These are phyloP conservation scores for Aurantiochytrium sp. DNA, from an alignment of 108 stramenopile genomes.

Conservation along the genomic window DNA sequence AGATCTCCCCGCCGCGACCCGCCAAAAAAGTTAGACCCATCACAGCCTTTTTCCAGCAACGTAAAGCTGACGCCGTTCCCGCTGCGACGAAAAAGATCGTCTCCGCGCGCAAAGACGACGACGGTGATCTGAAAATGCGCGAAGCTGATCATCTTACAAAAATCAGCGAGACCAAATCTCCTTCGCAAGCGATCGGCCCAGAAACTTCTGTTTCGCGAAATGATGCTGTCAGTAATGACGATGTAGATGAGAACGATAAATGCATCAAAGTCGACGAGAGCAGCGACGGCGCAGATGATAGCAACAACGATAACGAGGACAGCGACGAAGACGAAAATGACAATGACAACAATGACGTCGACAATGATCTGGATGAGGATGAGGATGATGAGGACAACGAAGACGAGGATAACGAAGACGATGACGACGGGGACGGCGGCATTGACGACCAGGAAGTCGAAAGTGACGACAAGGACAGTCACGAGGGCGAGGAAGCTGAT, in stretches of 20 bases:
- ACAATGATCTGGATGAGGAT: conserved; percentile 30
- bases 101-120: too few species aligned
- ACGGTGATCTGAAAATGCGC: too few species aligned
- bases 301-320: conserved; percentile 23
- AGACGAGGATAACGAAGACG: background rate
- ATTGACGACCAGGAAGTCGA: conserved; percentile 33
- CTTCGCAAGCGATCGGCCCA: too few species aligned
- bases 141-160: too few species aligned
- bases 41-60: background rate
- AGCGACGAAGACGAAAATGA: conserved; percentile 19
- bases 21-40: background rate
- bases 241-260: background rate
- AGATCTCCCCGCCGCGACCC: background rate
- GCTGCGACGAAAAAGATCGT: background rate
- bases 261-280: conserved; percentile 36
- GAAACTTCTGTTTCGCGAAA: too few species aligned
- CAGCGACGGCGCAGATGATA: conserved; percentile 34
- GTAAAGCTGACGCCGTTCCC: background rate
- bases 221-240: background rate
- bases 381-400: conserved; percentile 28
- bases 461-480: background rate
- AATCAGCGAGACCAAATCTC: too few species aligned
- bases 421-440: background rate
- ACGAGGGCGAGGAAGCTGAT: background rate
- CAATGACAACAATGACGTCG: conserved; percentile 3